Conservation (phyloP, 352 stramenopile species). For the Phytopythium oedochilum region DNA sequence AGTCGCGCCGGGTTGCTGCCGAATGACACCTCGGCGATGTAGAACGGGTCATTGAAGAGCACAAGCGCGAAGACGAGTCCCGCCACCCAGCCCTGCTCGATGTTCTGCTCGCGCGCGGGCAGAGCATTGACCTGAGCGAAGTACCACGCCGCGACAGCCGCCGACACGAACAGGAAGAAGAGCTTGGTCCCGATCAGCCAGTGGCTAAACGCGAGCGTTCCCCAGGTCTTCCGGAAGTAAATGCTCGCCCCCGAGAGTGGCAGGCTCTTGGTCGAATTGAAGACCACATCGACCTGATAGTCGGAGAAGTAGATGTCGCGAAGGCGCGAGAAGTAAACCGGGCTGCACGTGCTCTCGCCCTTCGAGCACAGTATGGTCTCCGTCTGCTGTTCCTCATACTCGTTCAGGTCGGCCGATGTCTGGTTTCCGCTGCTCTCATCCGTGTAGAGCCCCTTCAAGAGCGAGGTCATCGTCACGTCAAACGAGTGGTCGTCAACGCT, state of each 20-base stretch:
- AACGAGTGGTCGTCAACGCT: slow-evolving; percentile 26
- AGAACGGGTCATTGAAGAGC: slow-evolving; percentile 63
- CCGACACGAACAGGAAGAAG: slow-evolving; percentile 46
- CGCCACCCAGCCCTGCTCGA: slow-evolving; percentile 53
- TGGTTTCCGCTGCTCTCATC: slow-evolving; percentile 26
- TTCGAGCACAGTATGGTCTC: slow-evolving; percentile 29
- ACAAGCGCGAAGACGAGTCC: slow-evolving; percentile 39
- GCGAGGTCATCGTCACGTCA: slow-evolving; percentile 44
- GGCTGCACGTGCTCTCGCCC: slow-evolving; percentile 25
- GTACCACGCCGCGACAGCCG: slow-evolving; percentile 33
- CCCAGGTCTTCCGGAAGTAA: slow-evolving; percentile 55
- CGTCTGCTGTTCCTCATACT: slow-evolving; percentile 25
- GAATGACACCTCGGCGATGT: slow-evolving; percentile 36
- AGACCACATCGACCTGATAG: slow-evolving; percentile 53
- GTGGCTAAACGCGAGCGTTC: slow-evolving; percentile 37
- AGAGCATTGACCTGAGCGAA: slow-evolving; percentile 36
- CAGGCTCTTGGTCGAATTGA: slow-evolving; percentile 39
- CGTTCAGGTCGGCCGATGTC: slow-evolving; percentile 33
- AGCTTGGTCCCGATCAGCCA: slow-evolving; percentile 58
- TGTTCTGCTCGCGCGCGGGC: slow-evolving; percentile 41
- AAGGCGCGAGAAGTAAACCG: slow-evolving; percentile 49
- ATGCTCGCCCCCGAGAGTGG: slow-evolving; percentile 32
- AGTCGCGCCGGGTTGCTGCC: slow-evolving; percentile 45
- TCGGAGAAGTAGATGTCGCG: slow-evolving; percentile 47
- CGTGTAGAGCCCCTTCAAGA: slow-evolving; percentile 42